A percentile compares a stretch with the other conserved stretches of the same genome.
Conservation (phyloP, 1,284 basidiomycete genomes). For the Heterobasidion annosum region DNA sequence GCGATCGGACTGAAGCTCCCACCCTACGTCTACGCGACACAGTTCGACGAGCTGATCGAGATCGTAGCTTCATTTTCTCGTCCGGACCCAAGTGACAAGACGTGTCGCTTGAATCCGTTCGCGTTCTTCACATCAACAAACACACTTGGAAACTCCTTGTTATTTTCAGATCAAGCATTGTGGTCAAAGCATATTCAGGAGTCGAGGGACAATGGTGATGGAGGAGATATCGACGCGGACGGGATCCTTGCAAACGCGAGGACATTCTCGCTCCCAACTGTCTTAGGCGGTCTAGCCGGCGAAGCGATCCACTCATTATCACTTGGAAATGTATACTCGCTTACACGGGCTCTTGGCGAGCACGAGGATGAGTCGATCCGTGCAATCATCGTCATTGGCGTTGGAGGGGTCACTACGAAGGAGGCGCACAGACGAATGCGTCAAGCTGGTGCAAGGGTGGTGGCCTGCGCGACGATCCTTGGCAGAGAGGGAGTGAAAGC, state of each 20-base stretch:
- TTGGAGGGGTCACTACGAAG: conserved; percentile 64
- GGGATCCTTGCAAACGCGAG: not conserved
- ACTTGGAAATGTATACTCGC: conserved; percentile 63
- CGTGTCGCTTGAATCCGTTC: conserved; percentile 29
- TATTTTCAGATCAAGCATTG: conserved; percentile 10
- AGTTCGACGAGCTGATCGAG: conserved; percentile 48
- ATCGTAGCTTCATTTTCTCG: conserved; percentile 25
- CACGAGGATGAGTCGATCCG: conserved; percentile 32
- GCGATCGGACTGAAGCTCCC: conserved; percentile 74
- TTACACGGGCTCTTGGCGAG: conserved; percentile 39
- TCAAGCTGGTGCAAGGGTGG: conserved; percentile 57
- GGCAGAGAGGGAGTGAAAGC: conserved; percentile 57
- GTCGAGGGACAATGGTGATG: not conserved
- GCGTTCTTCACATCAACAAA: conserved; percentile 33
- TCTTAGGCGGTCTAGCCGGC: conserved; percentile 65
- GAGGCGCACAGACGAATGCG: conserved; percentile 56
- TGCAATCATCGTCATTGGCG: conserved; percentile 57
- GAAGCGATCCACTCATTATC: conserved; percentile 66
- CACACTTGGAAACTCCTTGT: conserved; percentile 16
- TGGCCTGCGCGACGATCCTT: conserved; percentile 68
- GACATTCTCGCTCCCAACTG: conserved; percentile 44
- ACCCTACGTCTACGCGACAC: conserved; percentile 60
- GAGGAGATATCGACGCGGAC: too few species aligned
- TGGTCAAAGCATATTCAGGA: not conserved
- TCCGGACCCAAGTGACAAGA: conserved; percentile 7